A percentile compares a stretch with the other conserved stretches of the same genome.
Evolutionary conservation across 352 stramenopile genomes (phyloP).

Genomic region (Globisporangium okanoganense): DNA sequence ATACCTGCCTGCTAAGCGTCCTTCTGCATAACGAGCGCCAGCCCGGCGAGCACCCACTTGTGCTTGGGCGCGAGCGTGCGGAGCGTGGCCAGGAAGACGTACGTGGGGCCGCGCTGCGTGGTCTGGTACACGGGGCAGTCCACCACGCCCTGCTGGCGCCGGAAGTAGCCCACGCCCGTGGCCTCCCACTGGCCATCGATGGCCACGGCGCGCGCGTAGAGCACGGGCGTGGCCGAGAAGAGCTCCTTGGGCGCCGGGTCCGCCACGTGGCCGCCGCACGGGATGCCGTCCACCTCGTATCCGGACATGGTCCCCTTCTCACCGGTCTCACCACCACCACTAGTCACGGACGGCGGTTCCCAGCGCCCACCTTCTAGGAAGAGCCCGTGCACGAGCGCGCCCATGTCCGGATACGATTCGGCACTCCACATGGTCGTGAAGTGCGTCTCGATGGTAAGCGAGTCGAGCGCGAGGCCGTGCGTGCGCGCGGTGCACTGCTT

Average conservation of each 20-base stretch:
- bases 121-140: conserved; percentile 97
- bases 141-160: conserved; percentile 84
- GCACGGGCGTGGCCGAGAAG: conserved; percentile 78
- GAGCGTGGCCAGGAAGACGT: conserved; percentile 95
- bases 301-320: conserved; percentile 76
- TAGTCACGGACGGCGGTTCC: conserved; percentile 36
- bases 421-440: conserved; percentile 69
- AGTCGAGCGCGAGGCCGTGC: conserved; percentile 86
- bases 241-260: conserved; percentile 94
- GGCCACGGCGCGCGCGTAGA: conserved; percentile 94
- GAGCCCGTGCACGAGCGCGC: conserved; percentile 92
- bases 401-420: conserved; percentile 78
- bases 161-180: conserved; percentile 93
- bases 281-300: conserved; percentile 85
- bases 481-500: conserved; percentile 85
- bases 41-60: conserved; percentile 93
- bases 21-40: conserved; percentile 92
- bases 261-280: conserved; percentile 81
- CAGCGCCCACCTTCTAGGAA: conserved; percentile 94
- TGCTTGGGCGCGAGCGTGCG: conserved; percentile 72
- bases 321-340: conserved; percentile 42
- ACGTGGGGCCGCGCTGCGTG: conserved; percentile 93
- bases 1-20: conserved; percentile 52
- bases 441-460: conserved; percentile 95
- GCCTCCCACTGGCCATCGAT: conserved; percentile 91